These are phyloP conservation scores for Candida golubevii DNA, from an alignment of 805 yeast genomes.

Conservation along the genomic window DNA sequence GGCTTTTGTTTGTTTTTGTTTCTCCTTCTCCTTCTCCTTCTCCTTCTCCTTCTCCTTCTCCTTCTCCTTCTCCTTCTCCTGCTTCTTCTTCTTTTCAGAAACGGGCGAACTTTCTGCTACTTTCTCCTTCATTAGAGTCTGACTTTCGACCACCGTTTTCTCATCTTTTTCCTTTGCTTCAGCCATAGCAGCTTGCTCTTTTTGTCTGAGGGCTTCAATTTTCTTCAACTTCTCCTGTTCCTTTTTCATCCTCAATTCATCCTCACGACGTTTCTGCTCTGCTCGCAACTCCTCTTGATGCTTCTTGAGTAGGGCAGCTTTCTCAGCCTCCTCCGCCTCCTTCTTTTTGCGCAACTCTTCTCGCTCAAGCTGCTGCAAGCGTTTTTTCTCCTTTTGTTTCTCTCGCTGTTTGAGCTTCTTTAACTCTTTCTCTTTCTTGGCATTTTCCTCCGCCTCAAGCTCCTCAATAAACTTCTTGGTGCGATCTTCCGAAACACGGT, in stretches of 20 bases:
- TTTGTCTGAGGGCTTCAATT: constrained; percentile 28
- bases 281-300: constrained; percentile 33
- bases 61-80: background rate
- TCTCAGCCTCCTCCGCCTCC: constrained; percentile 47
- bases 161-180: constrained; percentile 8
- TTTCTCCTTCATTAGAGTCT: background rate
- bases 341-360: constrained; percentile 57
- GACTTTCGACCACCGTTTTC: background rate
- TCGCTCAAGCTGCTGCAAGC: constrained; percentile 54
- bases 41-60: background rate
- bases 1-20: background rate
- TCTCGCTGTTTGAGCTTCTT: constrained; percentile 63
- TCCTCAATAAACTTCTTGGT: constrained; percentile 60
- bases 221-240: constrained; percentile 49
- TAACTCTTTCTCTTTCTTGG: constrained; percentile 61
- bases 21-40: background rate
- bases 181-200: constrained; percentile 11
- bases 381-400: constrained; percentile 66
- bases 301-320: constrained; percentile 25
- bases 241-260: constrained; percentile 34
- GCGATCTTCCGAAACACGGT: constrained; percentile 73
- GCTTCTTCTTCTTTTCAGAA: background rate
- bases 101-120: background rate
- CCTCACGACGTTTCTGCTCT: constrained; percentile 37
- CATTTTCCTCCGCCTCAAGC: constrained; percentile 63